These are phyloP conservation scores for Fraxinus floribunda DNA, from an alignment of 305 asterid genomes.

Conservation along the genomic window DNA sequence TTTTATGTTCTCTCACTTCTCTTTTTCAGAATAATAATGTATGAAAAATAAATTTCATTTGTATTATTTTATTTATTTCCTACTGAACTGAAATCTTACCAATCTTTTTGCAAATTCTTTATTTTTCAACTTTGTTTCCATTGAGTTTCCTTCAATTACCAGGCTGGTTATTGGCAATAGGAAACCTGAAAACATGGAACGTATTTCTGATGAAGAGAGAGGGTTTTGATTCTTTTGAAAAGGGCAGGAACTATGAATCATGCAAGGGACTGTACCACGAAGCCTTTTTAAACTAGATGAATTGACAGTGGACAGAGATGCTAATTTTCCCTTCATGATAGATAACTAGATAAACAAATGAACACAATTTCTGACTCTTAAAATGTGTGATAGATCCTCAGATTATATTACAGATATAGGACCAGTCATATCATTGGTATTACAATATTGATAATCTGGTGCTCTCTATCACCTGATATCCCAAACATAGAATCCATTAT, in stretches of 20 bases:
- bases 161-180: slow-evolving; percentile 14
- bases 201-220: slow-evolving; percentile 14
- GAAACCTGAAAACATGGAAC: slow-evolving; percentile 8
- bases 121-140: slow-evolving; percentile 10
- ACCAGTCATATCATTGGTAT: neutral
- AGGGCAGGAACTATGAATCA: slow-evolving; percentile 8
- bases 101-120: slow-evolving; percentile 5
- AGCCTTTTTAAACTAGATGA: neutral
- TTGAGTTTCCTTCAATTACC: neutral
- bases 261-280: neutral
- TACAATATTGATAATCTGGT: neutral
- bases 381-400: neutral
- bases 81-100: neutral
- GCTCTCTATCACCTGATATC: neutral
- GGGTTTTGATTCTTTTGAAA: neutral
- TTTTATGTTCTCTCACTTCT: neutral
- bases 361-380: neutral
- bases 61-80: neutral
- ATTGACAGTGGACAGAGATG: neutral
- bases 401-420: neutral
- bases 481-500: neutral
- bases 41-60: neutral
- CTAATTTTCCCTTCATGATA: neutral
- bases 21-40: neutral
- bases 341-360: neutral